A percentile compares a stretch with the other conserved stretches of the same genome.
Evolutionary conservation across 2,329 filamentous ascomycete species (phyloP).

Genomic region (Epichloe aotearoae): DNA sequence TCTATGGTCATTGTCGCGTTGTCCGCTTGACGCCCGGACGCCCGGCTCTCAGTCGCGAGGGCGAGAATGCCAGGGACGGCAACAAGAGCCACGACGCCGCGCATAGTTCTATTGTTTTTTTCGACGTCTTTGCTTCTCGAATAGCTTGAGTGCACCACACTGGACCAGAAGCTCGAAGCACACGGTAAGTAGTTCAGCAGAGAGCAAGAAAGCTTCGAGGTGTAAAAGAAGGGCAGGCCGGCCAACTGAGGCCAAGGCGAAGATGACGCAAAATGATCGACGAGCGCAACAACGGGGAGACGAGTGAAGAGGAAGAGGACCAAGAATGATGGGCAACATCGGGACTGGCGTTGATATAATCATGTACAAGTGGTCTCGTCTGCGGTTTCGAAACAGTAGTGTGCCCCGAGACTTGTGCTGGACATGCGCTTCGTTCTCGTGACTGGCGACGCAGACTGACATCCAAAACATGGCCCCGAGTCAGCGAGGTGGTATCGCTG

Average conservation of each 20-base stretch:
- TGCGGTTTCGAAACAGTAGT: neutral
- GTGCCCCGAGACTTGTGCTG: neutral
- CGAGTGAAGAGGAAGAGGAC: neutral
- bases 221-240: no score
- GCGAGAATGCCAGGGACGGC: neutral
- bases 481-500: neutral
- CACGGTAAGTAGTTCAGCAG: neutral
- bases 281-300: neutral
- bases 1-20: neutral
- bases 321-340: no score
- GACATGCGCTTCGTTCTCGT: neutral
- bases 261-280: neutral
- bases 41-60: neutral
- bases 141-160: no score
- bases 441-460: neutral
- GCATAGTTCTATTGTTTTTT: neutral
- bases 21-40: neutral
- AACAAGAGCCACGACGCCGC: neutral
- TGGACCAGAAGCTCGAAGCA: neutral
- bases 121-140: neutral
- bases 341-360: neutral
- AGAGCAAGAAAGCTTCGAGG: neutral
- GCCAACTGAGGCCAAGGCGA: no score
- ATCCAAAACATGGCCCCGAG: neutral
- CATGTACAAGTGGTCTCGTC: neutral